phyloP scores from a whole-genome alignment of 2,329 filamentous ascomycete genomes.

The Sclerotinia borealis region DNA sequence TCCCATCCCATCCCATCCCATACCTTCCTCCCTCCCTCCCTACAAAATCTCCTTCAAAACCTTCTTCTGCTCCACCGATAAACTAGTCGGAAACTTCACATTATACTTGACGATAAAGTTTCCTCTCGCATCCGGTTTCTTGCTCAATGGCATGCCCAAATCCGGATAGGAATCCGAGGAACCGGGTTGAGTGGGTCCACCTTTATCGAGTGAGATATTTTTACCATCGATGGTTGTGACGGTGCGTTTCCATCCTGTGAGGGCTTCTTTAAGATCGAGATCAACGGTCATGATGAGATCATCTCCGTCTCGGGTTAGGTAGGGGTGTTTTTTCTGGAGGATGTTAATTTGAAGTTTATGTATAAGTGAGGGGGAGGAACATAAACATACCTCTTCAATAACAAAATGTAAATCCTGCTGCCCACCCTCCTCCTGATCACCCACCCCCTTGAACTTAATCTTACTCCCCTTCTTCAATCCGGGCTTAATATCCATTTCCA shows the following conservation, averaged over 20 bases:
- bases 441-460: conserved; percentile 97
- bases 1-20: neutral
- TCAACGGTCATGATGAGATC: conserved; percentile 75
- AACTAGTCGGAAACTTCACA: conserved; percentile 78
- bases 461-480: conserved; percentile 95
- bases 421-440: conserved; percentile 93
- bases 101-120: conserved; percentile 87
- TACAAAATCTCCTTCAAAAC: conserved; percentile 73
- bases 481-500: conserved; percentile 93
- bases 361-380: neutral
- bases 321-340: conserved; percentile 72
- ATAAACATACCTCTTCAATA: conserved; percentile 72
- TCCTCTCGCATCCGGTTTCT: conserved; percentile 77
- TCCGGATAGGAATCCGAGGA: conserved; percentile 75
- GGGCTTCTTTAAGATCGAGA: conserved; percentile 82
- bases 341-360: conserved; percentile 8
- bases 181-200: conserved; percentile 79
- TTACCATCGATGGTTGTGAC: conserved; percentile 90
- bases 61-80: conserved; percentile 75
- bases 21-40: neutral
- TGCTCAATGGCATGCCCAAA: conserved; percentile 91
- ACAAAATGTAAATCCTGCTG: conserved; percentile 95
- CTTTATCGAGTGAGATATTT: conserved; percentile 71
- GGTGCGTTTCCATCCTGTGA: conserved; percentile 91
- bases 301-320: conserved; percentile 82